phyloP scores from a whole-genome alignment of 257 asterid genomes.

The Solanum rostratum region DNA sequence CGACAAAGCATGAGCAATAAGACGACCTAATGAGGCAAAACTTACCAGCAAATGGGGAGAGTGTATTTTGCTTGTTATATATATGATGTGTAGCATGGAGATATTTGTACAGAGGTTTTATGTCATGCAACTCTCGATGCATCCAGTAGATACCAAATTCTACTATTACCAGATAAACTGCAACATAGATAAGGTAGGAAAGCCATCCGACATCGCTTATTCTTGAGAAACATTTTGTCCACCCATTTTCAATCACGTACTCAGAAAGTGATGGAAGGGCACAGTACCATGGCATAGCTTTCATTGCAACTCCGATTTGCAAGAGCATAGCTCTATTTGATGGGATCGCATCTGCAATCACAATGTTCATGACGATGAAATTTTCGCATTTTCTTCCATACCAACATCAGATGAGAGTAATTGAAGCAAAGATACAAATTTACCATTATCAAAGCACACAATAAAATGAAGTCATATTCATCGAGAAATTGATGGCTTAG shows the following conservation, averaged over 20 bases:
- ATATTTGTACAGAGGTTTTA: conserved; percentile 88
- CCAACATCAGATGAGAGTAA: not conserved
- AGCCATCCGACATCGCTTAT: conserved; percentile 62
- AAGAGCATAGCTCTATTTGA: conserved; percentile 73
- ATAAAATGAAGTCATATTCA: not conserved
- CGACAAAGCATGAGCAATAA: not conserved
- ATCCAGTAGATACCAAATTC: conserved; percentile 97
- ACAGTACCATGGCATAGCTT: conserved; percentile 92
- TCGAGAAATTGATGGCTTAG: not conserved
- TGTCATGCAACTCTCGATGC: conserved; percentile 95
- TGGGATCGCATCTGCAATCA: conserved; percentile 71
- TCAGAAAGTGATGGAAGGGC: conserved; percentile 79
- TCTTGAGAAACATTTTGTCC: conserved; percentile 74
- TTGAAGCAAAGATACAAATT: not conserved
- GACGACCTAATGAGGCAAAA: not conserved
- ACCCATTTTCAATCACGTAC: conserved; percentile 82
- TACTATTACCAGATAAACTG: conserved; percentile 55
- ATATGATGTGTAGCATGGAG: conserved; percentile 96
- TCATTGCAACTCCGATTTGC: conserved; percentile 94
- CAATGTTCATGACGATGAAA: conserved; percentile 11
- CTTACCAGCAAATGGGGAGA: conserved; percentile 95
- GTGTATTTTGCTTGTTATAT: conserved; percentile 96
- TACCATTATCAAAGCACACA: not conserved
- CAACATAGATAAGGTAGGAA: conserved; percentile 33
- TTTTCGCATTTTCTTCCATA: not conserved